Evolutionary conservation across 306 rosid genomes (phyloP), one percentile per base, ranked within the genome.

Genomic region (Dalbergia oliveri): DNA sequence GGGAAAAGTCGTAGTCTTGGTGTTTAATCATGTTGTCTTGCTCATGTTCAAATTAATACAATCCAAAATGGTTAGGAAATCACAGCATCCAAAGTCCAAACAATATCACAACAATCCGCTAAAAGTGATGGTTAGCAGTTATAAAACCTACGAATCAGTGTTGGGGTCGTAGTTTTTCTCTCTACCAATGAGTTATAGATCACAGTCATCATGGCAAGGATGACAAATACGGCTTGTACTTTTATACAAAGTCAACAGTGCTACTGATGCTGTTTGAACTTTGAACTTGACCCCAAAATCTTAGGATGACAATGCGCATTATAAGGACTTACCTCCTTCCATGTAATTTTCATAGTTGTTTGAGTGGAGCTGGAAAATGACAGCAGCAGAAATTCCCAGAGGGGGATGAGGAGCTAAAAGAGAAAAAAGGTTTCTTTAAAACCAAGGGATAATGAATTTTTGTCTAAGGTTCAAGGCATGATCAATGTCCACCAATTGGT

Each of bases 311-410:
- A 54, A 81, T 37, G 91, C 78, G 87, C 90, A 91, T 88, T 90
- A 91, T 14, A 88, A 84, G 76, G 94, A 92, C 96, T 72, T 79
- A 23, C 64, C 95, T 90, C 94, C 92, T 91, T 87, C 90, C 94
- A 49, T 21, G 88, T 82, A 69, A 84, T 82, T 89, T 84, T 89
- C 89, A 54, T 70, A 71, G 97, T 90, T 68, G 97, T 88, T 89
- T 84, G 82, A 86, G 97, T 91, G 97, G 97, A 86, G 85, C 62
- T 86, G 50, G 94, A 90, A 90, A 88, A 79, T 72, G 97, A 94
- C 87, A 84, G 69, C 58, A 49, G 33, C 74, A 16, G 79, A 62
- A 44, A 26, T 61, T 56, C 62, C 21, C 8, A 8, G 31, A 41
- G n/a, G 15, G 6, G 14, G 60, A 16, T 39, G 71, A 69, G 69